phyloP scores from a whole-genome alignment of 306 rosid genomes.

The Lathyrus aphaca region DNA sequence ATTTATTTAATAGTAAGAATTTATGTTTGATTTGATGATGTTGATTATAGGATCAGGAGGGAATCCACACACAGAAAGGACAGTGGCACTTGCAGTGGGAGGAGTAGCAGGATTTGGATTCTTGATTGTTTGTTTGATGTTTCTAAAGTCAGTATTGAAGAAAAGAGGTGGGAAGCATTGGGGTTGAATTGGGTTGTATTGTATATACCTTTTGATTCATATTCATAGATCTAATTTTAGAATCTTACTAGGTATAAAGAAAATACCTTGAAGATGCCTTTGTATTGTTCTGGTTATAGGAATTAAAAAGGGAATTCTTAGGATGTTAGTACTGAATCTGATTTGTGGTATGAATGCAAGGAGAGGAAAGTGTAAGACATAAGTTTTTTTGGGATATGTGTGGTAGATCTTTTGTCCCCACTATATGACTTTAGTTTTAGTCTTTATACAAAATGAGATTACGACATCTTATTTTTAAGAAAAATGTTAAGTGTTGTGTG shows the following conservation, averaged over 20 bases:
- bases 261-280: conserved; percentile 37
- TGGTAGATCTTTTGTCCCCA: conserved; percentile 42
- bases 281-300: conserved; percentile 45
- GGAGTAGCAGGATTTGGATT: conserved; percentile 83
- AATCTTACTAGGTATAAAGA: conserved; percentile 39
- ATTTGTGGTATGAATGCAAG: conserved; percentile 37
- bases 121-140: conserved; percentile 69
- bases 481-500: no score
- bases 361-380: conserved; percentile 35
- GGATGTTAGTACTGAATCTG: conserved; percentile 23
- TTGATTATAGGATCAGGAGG: conserved; percentile 41
- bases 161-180: conserved; percentile 58
- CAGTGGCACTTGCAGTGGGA: conserved; percentile 87
- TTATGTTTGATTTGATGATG: conserved; percentile 8
- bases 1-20: background rate
- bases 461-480: background rate
- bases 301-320: conserved; percentile 24
- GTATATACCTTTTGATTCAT: conserved; percentile 38
- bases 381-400: conserved; percentile 30
- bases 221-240: conserved; percentile 38
- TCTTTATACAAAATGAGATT: conserved; percentile 18
- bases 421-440: conserved; percentile 24
- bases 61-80: conserved; percentile 58
- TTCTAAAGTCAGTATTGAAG: conserved; percentile 56
- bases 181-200: conserved; percentile 28